These are phyloP conservation scores for Pleurotus tuber-regium DNA, from an alignment of 768 basidiomycete genomes.

Conservation along the genomic window DNA sequence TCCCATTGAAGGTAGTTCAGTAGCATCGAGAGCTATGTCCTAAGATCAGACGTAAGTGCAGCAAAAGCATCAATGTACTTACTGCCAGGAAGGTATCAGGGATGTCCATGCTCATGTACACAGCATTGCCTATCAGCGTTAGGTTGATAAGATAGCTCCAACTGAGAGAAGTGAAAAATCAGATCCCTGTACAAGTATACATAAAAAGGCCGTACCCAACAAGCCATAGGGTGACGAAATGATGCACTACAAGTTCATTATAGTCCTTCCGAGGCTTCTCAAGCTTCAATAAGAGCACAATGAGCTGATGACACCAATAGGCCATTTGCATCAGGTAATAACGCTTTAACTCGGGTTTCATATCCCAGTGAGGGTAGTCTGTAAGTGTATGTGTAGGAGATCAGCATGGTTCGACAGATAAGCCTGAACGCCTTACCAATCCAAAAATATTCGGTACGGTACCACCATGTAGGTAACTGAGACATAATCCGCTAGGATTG, in stretches of 20 bases:
- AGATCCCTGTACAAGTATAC: neutral
- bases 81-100: slow-evolving; percentile 88
- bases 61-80: slow-evolving; percentile 23
- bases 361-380: slow-evolving; percentile 90
- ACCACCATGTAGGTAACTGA: slow-evolving; percentile 83
- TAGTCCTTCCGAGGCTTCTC: slow-evolving; percentile 97
- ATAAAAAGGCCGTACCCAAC: slow-evolving; percentile 61
- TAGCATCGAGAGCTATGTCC: slow-evolving; percentile 78
- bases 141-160: slow-evolving; percentile 84
- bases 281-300: slow-evolving; percentile 78
- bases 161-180: slow-evolving; percentile 33
- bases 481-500: slow-evolving; percentile 82
- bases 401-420: neutral
- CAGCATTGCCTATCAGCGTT: slow-evolving; percentile 85
- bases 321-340: slow-evolving; percentile 94
- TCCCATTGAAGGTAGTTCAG: slow-evolving; percentile 82
- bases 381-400: neutral
- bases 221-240: slow-evolving; percentile 93
- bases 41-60: neutral
- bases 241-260: slow-evolving; percentile 85
- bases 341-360: slow-evolving; percentile 79
- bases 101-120: slow-evolving; percentile 96
- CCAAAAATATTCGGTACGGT: slow-evolving; percentile 82
- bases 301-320: slow-evolving; percentile 93
- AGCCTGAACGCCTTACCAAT: slow-evolving; percentile 44